Evolutionary conservation across 148 eudicot genomes (phyloP).

Genomic region (Rhododendron vialii): DNA sequence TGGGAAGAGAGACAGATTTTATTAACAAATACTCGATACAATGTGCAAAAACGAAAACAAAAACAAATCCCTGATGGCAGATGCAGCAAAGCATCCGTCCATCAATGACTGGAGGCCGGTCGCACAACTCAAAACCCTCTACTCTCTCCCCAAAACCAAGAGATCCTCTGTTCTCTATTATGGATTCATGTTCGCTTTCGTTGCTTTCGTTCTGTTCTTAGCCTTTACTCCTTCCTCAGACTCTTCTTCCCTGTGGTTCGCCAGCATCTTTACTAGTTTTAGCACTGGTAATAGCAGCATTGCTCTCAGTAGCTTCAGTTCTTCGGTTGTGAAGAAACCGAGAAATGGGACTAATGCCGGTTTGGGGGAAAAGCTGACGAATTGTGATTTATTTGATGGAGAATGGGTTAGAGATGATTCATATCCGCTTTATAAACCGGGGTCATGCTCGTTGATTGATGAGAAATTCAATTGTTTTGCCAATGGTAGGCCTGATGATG

Average conservation of each 20-base stretch:
- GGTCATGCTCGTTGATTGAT: conserved; percentile 69
- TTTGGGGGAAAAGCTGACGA: neutral
- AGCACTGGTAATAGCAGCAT: neutral
- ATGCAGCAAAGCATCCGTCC: conserved; percentile 52
- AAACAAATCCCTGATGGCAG: conserved; percentile 34
- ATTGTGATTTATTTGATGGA: conserved; percentile 70
- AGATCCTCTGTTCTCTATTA: conserved; percentile 47
- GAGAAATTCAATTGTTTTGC: conserved; percentile 59
- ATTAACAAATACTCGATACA: too few relatives aligned
- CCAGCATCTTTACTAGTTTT: conserved; percentile 33
- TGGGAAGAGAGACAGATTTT: too few relatives aligned
- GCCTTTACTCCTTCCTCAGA: conserved; percentile 60
- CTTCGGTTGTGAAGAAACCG: conserved; percentile 6
- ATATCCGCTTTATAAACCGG: conserved; percentile 55
- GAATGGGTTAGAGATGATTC: conserved; percentile 71
- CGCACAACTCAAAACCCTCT: conserved; percentile 42
- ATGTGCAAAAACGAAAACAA: too few relatives aligned
- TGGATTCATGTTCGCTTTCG: conserved; percentile 41
- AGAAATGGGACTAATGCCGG: neutral
- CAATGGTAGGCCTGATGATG: conserved; percentile 67
- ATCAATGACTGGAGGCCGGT: conserved; percentile 30
- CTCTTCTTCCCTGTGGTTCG: conserved; percentile 63
- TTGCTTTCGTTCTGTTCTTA: conserved; percentile 49
- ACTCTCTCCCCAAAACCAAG: conserved; percentile 39
- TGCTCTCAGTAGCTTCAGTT: neutral